phyloP scores from a whole-genome alignment of 164 flowering plant genomes.

The Euptelea pleiosperma region DNA sequence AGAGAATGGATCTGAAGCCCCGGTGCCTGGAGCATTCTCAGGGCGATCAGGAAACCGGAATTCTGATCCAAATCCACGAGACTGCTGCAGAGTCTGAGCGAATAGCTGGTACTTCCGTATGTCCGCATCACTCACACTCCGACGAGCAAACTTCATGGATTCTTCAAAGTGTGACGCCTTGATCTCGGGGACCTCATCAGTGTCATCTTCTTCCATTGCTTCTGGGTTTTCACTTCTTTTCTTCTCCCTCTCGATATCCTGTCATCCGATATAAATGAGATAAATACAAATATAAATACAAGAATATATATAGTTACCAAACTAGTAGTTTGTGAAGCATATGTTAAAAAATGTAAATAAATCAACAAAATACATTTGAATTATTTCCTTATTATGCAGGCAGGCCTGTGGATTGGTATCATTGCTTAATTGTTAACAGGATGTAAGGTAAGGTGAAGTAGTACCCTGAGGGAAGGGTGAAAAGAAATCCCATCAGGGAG shows the following conservation, averaged over 20 bases:
- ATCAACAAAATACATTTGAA: too few species aligned
- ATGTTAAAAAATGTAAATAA: too few species aligned
- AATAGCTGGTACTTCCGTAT: conserved; percentile 59
- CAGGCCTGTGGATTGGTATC: too few species aligned
- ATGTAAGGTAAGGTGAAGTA: too few species aligned
- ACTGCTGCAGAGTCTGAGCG: conserved; percentile 66
- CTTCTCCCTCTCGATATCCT: conserved; percentile 64
- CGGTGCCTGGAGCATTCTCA: conserved; percentile 26
- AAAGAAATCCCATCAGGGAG: too few species aligned
- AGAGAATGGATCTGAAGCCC: conserved; percentile 38
- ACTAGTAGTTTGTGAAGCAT: too few species aligned
- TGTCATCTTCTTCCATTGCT: conserved; percentile 68
- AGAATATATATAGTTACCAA: too few species aligned
- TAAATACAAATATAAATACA: too few species aligned
- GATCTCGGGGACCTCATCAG: conserved; percentile 55
- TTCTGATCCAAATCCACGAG: conserved; percentile 65
- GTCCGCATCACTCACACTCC: conserved; percentile 67
- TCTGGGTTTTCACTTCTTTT: conserved; percentile 47
- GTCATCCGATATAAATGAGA: too few species aligned
- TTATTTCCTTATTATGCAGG: too few species aligned
- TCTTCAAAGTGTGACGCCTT: conserved; percentile 62
- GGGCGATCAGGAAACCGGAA: conserved; percentile 47
- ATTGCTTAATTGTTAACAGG: too few species aligned
- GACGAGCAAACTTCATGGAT: conserved; percentile 63
- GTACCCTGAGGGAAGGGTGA: too few species aligned